Percentiles rank a stretch among this genome's conserved stretches.
Conservation (phyloP, 1,284 basidiomycete genomes). For the Termitomyces sp. region DNA sequence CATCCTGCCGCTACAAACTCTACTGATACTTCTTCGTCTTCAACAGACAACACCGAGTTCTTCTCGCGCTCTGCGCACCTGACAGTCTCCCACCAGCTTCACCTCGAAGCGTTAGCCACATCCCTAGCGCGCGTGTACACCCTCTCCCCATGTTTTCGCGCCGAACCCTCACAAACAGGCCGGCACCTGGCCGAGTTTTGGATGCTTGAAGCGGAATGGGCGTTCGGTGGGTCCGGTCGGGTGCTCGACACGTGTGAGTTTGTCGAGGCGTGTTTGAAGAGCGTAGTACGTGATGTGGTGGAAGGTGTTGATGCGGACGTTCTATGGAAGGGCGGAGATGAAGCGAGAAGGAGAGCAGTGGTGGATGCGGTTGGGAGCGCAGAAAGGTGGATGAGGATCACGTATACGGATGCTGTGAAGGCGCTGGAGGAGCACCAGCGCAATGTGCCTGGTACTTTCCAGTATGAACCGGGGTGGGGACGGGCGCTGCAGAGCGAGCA, state of each 20-base stretch:
- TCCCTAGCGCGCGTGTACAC: slow-evolving; percentile 85
- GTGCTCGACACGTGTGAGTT: slow-evolving; percentile 62
- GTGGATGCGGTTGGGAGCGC: slow-evolving; percentile 26
- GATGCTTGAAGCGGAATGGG: slow-evolving; percentile 96
- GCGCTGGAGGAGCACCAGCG: slow-evolving; percentile 44
- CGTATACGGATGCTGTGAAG: slow-evolving; percentile 75
- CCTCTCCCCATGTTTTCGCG: slow-evolving; percentile 88
- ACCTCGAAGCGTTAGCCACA: slow-evolving; percentile 85
- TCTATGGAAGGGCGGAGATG: slow-evolving; percentile 33
- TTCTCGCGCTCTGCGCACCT: slow-evolving; percentile 78
- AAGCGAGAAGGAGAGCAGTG: slow-evolving; percentile 24
- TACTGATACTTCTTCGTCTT: slow-evolving; percentile 8
- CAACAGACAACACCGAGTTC: slow-evolving; percentile 41
- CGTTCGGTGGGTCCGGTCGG: slow-evolving; percentile 36
- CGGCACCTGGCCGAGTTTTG: slow-evolving; percentile 97
- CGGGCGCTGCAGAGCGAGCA: slow-evolving; percentile 81
- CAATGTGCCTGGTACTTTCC: slow-evolving; percentile 34
- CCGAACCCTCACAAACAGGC: slow-evolving; percentile 83
- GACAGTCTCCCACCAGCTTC: slow-evolving; percentile 93
- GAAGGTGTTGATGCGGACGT: slow-evolving; percentile 28
- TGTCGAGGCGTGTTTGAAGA: slow-evolving; percentile 64
- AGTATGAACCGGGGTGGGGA: slow-evolving; percentile 66
- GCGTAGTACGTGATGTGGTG: slow-evolving; percentile 30
- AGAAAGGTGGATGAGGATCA: slow-evolving; percentile 64
- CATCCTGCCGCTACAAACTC: slow-evolving; percentile 22